Base-by-base conservation (phyloP, 2,329 filamentous ascomycete species). In the Arthrinium phaeospermum region DNA sequence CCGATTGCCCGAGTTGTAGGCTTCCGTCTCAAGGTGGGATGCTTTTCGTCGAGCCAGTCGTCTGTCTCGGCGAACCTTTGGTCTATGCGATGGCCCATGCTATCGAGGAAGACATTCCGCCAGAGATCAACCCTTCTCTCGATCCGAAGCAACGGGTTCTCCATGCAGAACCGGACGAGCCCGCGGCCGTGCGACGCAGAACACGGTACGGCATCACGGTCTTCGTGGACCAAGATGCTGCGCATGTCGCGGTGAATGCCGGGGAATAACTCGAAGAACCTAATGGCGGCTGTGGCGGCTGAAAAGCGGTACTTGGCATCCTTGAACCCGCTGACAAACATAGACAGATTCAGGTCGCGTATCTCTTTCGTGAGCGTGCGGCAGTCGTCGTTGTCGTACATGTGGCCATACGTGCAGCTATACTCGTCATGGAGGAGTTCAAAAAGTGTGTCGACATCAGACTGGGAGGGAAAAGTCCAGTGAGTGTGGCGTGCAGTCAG, bases 41-140 rank as follows among this genome's bases (percentile, higher is more conserved):
- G 45, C 16, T 46, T 19, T 6, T 46, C 45, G 19, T 46, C 45
- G 45, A 46, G 45, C 45, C 45, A 46, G 45, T 46, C 45, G 16
- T 46, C 45, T 19, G 45, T 46, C 16, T 46, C 45, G 45, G 45
- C 6, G 19, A 46, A 46, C 16, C 45, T 46, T n/a, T 53, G n/a
- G 27, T 53, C 49, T 53, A 53, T 27, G 24, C n/a, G 49, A 14
- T 5, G 49, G n/a, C 49, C 49, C 49, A 27, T 27, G n/a, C n/a
- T 53, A 10, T 53, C 49, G 10, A 13, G n/a, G 49, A 53, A 53
- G n/a, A 53, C n/a, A 24, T 53, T 53, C 49, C 49, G 24, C 49
- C 49, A 53, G n/a, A 53, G 49, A 53, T 53, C 49, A 53, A 53
- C n/a, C n/a, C 49, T 53, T 8, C 49, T 53, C 13, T 53, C 49